A percentile compares a stretch with the other conserved stretches of the same genome.
Evolutionary conservation across 2,329 filamentous ascomycete species (phyloP).

Genomic region (Botrytis pseudocinerea): DNA sequence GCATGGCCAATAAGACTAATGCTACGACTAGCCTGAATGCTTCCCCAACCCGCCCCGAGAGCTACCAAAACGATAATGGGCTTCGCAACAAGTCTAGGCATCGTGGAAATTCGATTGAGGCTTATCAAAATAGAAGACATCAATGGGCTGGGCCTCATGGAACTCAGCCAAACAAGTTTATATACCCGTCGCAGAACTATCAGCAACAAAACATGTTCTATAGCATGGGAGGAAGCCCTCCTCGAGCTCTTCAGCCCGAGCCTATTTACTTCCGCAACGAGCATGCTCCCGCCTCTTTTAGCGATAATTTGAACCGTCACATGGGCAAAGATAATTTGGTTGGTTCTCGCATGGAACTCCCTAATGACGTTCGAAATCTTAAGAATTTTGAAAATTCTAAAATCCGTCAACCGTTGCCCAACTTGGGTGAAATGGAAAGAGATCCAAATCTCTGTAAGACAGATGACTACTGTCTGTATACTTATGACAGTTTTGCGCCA

Average conservation of each 20-base stretch:
- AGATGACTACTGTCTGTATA: background rate
- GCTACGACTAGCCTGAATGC: background rate
- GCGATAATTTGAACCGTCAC: background rate
- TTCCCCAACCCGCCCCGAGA: background rate
- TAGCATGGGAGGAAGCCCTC: constrained; percentile 10
- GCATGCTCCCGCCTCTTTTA: background rate
- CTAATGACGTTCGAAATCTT: constrained; percentile 20
- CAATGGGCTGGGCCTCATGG: background rate
- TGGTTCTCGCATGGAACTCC: background rate
- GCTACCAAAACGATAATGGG: background rate
- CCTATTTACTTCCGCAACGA: constrained; percentile 26
- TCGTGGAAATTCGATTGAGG: background rate
- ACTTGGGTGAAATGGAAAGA: constrained; percentile 6
- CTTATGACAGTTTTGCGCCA: background rate
- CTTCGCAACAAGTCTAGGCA: background rate
- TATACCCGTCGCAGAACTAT: background rate
- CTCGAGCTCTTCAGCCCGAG: background rate
- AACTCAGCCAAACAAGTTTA: background rate
- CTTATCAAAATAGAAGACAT: background rate
- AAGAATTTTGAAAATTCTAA: background rate
- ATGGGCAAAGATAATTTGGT: background rate
- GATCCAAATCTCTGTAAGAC: constrained; percentile 7
- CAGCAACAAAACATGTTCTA: background rate
- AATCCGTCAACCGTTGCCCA: background rate
- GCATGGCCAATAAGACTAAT: background rate